A percentile compares a stretch with the other conserved stretches of the same genome.
Conservation (phyloP, 2,329 filamentous ascomycete genomes). For the Fusarium oligoseptatum region DNA sequence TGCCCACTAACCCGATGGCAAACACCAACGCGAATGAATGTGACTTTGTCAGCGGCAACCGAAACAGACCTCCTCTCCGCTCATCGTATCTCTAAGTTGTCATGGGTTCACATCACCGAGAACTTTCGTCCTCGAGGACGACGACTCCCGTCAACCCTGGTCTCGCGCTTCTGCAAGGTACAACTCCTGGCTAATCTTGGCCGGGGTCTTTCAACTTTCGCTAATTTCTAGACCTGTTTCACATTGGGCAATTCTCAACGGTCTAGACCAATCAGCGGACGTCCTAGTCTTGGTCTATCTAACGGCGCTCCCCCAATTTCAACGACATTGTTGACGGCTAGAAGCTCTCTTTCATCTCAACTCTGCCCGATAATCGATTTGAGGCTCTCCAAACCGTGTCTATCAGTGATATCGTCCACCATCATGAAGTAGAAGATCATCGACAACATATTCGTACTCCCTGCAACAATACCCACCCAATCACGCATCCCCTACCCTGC, state of each 20-base stretch:
- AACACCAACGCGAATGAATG: not conserved
- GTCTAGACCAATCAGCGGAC: constrained; percentile 27
- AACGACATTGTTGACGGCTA: not conserved
- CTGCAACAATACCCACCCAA: not conserved
- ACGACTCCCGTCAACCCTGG: not conserved
- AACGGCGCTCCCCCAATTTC: constrained; percentile 11
- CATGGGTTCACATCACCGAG: constrained; percentile 7
- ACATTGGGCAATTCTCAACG: constrained; percentile 23
- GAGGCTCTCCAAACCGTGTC: not conserved
- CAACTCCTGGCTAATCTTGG: constrained; percentile 29
- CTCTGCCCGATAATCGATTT: not conserved
- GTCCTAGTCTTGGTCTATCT: not conserved
- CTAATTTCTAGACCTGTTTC: constrained; percentile 38
- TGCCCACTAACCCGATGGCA: not conserved
- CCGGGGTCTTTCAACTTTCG: constrained; percentile 23
- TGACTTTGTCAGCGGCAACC: constrained; percentile 8
- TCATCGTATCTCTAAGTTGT: constrained; percentile 4
- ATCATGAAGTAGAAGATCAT: not conserved
- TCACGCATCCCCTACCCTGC: not conserved
- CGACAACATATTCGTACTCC: not conserved
- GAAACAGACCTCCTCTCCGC: constrained; percentile 14
- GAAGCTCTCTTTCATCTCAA: not conserved
- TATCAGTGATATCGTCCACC: not conserved
- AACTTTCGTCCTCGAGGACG: not conserved
- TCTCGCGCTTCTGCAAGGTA: constrained; percentile 38